Conservation (phyloP, 139 green algal genomes). For the Chlamydomonas urium region DNA sequence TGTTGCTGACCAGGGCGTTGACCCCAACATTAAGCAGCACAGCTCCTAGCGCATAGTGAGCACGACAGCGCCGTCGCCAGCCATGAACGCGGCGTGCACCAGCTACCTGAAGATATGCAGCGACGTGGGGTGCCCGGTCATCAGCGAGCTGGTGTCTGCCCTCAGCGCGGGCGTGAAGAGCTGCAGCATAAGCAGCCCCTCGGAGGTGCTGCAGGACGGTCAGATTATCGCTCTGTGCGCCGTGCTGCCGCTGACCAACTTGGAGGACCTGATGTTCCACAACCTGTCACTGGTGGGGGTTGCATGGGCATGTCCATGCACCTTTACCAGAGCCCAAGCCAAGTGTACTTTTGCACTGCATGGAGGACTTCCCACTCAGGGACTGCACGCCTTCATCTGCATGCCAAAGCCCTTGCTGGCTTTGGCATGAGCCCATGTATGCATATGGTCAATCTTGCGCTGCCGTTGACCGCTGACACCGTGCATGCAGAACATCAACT, state of each 20-base stretch:
- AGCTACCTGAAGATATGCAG: conserved; percentile 22
- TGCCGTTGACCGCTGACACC: too few relatives aligned
- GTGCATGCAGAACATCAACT: conserved; percentile 40
- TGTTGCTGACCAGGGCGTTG: too few relatives aligned
- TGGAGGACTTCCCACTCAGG: too few relatives aligned
- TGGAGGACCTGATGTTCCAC: conserved; percentile 35
- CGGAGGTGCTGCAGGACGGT: conserved; percentile 28
- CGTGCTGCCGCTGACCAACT: conserved; percentile 24
- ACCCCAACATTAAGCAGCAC: too few relatives aligned
- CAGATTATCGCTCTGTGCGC: conserved; percentile 38
- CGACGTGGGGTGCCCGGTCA: not conserved
- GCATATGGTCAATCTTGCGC: too few relatives aligned
- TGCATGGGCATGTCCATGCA: too few relatives aligned
- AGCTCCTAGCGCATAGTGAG: not conserved
- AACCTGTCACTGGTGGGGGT: conserved; percentile 30
- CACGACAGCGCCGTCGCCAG: too few relatives aligned
- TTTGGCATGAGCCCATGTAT: too few relatives aligned
- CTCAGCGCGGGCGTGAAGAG: conserved; percentile 18
- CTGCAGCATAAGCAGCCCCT: conserved; percentile 33
- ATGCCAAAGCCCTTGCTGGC: too few relatives aligned
- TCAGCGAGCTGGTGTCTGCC: conserved; percentile 12
- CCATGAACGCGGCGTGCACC: not conserved
- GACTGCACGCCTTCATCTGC: too few relatives aligned
- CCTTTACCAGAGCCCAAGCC: too few relatives aligned
- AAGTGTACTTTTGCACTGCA: too few relatives aligned